phyloP scores from a whole-genome alignment of 2,329 filamentous ascomycete genomes.

The Neofusicoccum kwambonambiense region DNA sequence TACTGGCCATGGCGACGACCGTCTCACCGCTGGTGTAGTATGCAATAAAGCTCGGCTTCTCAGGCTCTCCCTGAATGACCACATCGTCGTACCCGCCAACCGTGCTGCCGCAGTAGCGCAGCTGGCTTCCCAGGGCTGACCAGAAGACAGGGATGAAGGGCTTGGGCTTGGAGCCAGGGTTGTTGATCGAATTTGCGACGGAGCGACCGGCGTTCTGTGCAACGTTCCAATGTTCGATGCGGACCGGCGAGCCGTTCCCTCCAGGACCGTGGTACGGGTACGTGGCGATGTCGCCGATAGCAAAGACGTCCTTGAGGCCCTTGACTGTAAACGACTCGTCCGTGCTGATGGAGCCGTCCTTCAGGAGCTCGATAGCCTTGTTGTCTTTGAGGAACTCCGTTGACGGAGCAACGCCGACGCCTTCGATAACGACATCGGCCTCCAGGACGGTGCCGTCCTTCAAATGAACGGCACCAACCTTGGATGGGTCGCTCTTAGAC shows the following conservation, averaged over 20 bases:
- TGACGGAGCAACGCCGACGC: conserved; percentile 82
- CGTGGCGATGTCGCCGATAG: conserved; percentile 91
- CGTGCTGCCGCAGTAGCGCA: conserved; percentile 92
- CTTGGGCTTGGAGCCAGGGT: conserved; percentile 60
- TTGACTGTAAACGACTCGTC: conserved; percentile 76
- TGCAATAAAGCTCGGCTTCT: conserved; percentile 76
- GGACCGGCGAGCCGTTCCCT: conserved; percentile 67
- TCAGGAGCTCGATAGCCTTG: conserved; percentile 65
- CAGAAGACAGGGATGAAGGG: conserved; percentile 94
- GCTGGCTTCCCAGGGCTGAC: conserved; percentile 85
- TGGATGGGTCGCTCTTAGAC: conserved; percentile 63
- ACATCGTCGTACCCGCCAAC: conserved; percentile 80
- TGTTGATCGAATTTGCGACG: conserved; percentile 74
- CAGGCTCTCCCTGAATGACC: conserved; percentile 70
- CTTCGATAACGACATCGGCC: conserved; percentile 87
- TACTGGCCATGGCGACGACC: conserved; percentile 85
- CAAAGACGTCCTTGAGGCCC: conserved; percentile 80
- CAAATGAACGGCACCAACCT: conserved; percentile 76
- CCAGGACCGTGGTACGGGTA: conserved; percentile 93
- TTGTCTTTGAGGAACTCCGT: conserved; percentile 80
- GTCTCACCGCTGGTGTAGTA: conserved; percentile 86
- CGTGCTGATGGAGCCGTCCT: conserved; percentile 82
- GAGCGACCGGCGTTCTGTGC: conserved; percentile 87
- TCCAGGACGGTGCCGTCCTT: conserved; percentile 83
- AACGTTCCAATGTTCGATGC: conserved; percentile 99